phyloP scores from a whole-genome alignment of 2,329 filamentous ascomycete species.

The Geosmithia putterillii region DNA sequence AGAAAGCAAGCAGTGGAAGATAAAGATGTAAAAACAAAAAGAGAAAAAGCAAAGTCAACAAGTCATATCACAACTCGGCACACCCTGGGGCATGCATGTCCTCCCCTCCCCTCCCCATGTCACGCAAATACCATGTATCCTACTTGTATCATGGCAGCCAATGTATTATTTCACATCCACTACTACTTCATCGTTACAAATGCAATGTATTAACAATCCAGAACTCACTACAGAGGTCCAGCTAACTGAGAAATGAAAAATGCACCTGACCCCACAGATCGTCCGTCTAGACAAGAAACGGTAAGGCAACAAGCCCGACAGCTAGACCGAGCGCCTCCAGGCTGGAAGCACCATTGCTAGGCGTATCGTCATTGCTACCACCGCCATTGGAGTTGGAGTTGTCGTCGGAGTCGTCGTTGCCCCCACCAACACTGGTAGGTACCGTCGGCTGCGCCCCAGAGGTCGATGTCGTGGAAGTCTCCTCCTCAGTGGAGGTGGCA shows the following conservation, averaged over 20 bases:
- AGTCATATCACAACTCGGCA: background rate
- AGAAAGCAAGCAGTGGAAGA: background rate
- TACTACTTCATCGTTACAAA: background rate
- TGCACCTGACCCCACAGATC: background rate
- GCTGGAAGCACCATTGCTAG: background rate
- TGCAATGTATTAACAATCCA: background rate
- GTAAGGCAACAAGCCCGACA: background rate
- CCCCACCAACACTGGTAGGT: conserved; percentile 1
- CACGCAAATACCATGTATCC: background rate
- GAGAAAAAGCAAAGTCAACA: too few relatives aligned
- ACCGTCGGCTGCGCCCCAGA: background rate
- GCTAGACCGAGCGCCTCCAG: background rate
- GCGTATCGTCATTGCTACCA: background rate
- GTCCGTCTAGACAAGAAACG: background rate
- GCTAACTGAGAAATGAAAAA: background rate
- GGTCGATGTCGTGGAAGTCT: background rate
- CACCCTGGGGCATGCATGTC: too few relatives aligned
- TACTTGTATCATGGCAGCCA: background rate
- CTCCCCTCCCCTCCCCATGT: background rate
- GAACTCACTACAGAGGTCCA: background rate
- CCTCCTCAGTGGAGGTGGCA: background rate
- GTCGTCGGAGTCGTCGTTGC: conserved; percentile 1
- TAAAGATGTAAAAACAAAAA: background rate
- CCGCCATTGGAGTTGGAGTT: background rate
- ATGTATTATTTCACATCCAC: background rate